A percentile compares a stretch with the other conserved stretches of the same genome.
Evolutionary conservation across 345 rosid species (phyloP).

Genomic region (Lagerstroemia speciosa): DNA sequence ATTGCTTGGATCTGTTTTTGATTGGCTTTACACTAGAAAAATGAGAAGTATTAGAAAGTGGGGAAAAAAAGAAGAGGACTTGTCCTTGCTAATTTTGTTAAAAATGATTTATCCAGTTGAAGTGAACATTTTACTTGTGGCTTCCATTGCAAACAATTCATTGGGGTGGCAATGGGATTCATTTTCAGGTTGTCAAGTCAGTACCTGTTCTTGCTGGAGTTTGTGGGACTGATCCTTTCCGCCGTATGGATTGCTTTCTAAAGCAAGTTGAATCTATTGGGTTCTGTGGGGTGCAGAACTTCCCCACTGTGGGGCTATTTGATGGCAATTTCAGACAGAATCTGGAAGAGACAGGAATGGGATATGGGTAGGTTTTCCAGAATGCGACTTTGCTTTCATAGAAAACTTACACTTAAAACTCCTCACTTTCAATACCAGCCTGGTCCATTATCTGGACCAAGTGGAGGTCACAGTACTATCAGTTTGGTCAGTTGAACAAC

Average conservation of each 20-base stretch:
- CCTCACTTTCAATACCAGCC: neutral
- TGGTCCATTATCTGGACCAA: neutral
- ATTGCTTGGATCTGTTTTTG: neutral
- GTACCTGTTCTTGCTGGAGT: constrained; percentile 96
- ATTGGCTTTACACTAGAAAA: neutral
- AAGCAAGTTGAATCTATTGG: constrained; percentile 82
- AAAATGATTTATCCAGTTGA: neutral
- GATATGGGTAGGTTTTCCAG: constrained; percentile 56
- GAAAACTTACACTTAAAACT: neutral
- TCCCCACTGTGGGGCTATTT: constrained; percentile 93
- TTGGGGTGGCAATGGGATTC: neutral
- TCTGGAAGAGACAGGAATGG: constrained; percentile 99
- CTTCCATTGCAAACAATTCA: neutral
- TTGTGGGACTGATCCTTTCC: constrained; percentile 92
- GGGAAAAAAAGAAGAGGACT: neutral
- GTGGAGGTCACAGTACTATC: neutral
- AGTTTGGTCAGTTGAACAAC: neutral
- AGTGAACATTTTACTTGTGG: neutral
- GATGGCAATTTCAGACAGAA: constrained; percentile 91
- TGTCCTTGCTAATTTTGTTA: neutral
- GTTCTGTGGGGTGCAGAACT: constrained; percentile 85
- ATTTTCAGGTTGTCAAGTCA: constrained; percentile 55
- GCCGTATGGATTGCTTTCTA: constrained; percentile 77
- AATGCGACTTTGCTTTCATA: neutral
- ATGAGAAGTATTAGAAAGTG: neutral